Percentiles rank a stretch among this genome's conserved stretches.
Conservation (phyloP, 768 basidiomycete genomes). For the Pleurotus salmoneostramineus region DNA sequence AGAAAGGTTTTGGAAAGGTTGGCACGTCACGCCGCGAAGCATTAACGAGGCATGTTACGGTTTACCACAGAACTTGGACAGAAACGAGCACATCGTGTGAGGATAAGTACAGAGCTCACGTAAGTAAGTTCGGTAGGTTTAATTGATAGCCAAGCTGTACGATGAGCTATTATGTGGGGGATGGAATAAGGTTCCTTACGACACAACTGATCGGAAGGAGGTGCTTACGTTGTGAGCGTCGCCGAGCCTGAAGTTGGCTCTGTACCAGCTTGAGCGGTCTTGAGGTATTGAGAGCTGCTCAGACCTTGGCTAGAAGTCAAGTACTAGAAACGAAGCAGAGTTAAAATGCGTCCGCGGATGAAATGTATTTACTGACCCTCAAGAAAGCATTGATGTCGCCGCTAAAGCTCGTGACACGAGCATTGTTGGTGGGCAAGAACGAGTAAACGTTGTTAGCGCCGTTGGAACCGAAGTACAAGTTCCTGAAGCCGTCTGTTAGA, state of each 20-base stretch:
- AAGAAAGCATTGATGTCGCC: constrained; percentile 54
- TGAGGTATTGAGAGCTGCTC: constrained; percentile 50
- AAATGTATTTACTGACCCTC: constrained; percentile 22
- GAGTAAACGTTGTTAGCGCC: constrained; percentile 49
- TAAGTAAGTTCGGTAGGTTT: constrained; percentile 4
- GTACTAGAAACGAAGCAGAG: constrained; percentile 31
- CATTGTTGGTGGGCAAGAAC: constrained; percentile 36
- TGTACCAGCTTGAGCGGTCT: constrained; percentile 56
- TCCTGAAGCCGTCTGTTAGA: constrained; percentile 27
- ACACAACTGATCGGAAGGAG: background rate
- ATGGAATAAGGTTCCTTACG: background rate
- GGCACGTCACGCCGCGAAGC: too few relatives aligned
- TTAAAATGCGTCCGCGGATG: background rate
- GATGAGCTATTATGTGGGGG: constrained; percentile 28
- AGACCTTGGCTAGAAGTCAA: constrained; percentile 43
- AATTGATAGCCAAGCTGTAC: constrained; percentile 45
- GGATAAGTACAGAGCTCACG: too few relatives aligned
- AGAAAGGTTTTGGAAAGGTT: too few relatives aligned
- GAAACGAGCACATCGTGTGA: too few relatives aligned
- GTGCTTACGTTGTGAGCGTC: constrained; percentile 47
- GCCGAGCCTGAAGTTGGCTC: constrained; percentile 60
- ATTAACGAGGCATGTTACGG: too few relatives aligned
- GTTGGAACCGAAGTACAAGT: constrained; percentile 52
- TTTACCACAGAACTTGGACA: too few relatives aligned
- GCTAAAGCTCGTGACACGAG: constrained; percentile 41